Percentiles rank a stretch among this genome's conserved stretches.
Conservation (phyloP, 1,139 yeast genomes). For the Yamadazyma diospyri region DNA sequence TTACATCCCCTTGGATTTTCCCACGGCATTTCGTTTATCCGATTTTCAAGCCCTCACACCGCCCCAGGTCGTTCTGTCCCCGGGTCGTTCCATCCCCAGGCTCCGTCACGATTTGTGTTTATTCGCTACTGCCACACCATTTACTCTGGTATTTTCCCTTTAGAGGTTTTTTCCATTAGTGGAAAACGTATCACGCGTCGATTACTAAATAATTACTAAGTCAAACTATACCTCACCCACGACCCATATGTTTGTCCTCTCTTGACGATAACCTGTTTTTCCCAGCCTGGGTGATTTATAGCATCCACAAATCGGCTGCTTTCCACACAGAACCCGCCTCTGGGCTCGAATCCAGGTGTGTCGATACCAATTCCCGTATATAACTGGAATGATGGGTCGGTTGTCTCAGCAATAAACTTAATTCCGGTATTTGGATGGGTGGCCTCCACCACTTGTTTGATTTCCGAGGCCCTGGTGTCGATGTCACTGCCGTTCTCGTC, state of each 20-base stretch:
- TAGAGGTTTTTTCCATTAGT: too few species aligned
- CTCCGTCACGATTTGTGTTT: too few species aligned
- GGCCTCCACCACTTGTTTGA: constrained; percentile 43
- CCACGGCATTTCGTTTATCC: too few species aligned
- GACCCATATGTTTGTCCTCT: constrained; percentile 58
- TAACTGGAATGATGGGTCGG: constrained; percentile 69
- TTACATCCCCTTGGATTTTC: too few species aligned
- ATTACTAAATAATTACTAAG: too few species aligned
- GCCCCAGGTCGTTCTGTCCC: too few species aligned
- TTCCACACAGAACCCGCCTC: constrained; percentile 65
- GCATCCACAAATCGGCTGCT: constrained; percentile 62
- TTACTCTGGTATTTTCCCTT: too few species aligned
- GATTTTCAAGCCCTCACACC: too few species aligned
- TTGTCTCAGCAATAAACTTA: constrained; percentile 44
- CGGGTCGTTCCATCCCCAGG: too few species aligned
- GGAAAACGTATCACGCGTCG: too few species aligned
- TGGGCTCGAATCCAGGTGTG: constrained; percentile 35
- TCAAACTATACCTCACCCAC: constrained; percentile 39
- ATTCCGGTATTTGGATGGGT: constrained; percentile 44
- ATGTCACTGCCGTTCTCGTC: constrained; percentile 24
- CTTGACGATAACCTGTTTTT: constrained; percentile 46
- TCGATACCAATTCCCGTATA: constrained; percentile 58
- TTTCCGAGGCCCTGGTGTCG: constrained; percentile 41
- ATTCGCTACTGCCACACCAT: too few species aligned
- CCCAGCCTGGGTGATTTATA: constrained; percentile 47